phyloP scores from a whole-genome alignment of 169 alveolate genomes.

The Miamiensis avidus region DNA sequence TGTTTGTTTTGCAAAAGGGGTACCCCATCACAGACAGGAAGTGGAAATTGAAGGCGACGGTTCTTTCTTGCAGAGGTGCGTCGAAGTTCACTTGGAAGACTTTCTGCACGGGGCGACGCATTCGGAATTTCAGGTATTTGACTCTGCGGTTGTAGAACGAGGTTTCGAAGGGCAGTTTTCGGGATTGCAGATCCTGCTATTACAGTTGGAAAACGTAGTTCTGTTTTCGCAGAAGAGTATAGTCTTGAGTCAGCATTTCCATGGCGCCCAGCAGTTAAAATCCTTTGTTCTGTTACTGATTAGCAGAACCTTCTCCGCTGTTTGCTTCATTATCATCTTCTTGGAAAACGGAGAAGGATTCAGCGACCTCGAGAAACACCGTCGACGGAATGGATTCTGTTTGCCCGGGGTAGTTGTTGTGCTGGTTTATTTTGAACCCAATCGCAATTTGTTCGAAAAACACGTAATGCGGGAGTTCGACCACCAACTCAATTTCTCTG shows the following conservation, averaged over 20 bases:
- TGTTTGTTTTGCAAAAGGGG: too few relatives aligned
- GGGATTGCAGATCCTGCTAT: too few relatives aligned
- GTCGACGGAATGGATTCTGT: neutral
- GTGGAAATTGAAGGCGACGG: too few relatives aligned
- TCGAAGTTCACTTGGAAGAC: too few relatives aligned
- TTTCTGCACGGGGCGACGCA: too few relatives aligned
- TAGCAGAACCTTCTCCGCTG: too few relatives aligned
- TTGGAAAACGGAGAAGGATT: too few relatives aligned
- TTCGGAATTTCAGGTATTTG: too few relatives aligned
- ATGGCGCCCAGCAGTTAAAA: neutral
- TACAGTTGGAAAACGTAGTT: neutral
- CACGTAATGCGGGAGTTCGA: neutral
- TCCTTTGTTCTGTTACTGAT: neutral
- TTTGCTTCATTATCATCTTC: neutral
- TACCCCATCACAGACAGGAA: too few relatives aligned
- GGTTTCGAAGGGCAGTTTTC: too few relatives aligned
- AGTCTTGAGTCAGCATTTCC: neutral
- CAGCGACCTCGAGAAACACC: neutral
- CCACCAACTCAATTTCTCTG: neutral
- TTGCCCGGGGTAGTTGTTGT: neutral
- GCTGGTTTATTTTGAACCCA: neutral
- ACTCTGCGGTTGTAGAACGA: neutral
- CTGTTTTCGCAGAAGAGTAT: neutral
- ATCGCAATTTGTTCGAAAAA: neutral
- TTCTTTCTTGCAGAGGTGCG: too few relatives aligned